Evolutionary conservation across 2,329 filamentous ascomycete genomes (phyloP).

Genomic region (Trichothecium sympodiale): DNA sequence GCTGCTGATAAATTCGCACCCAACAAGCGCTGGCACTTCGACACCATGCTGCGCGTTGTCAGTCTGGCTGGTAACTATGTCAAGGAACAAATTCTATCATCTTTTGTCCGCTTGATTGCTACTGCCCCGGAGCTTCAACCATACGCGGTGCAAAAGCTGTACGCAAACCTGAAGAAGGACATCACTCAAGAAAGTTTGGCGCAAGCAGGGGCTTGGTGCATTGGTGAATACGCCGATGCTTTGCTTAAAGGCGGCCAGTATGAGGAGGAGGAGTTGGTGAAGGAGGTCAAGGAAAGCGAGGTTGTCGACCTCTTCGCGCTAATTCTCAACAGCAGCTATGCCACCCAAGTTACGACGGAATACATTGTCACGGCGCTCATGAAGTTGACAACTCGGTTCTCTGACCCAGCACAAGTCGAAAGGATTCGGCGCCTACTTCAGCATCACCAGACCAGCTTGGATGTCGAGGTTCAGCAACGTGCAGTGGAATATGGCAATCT

Average conservation of each 20-base stretch:
- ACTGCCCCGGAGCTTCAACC: constrained; percentile 92
- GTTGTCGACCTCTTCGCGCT: constrained; percentile 86
- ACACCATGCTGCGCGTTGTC: constrained; percentile 90
- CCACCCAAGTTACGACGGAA: constrained; percentile 80
- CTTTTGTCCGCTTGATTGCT: constrained; percentile 89
- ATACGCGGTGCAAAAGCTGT: constrained; percentile 93
- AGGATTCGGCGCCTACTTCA: constrained; percentile 70
- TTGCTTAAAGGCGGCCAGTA: constrained; percentile 84
- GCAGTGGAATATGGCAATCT: constrained; percentile 92
- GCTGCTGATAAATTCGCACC: constrained; percentile 92
- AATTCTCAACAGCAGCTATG: constrained; percentile 90
- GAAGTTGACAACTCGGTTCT: constrained; percentile 84
- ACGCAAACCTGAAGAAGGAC: constrained; percentile 81
- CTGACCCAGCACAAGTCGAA: constrained; percentile 76
- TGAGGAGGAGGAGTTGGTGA: constrained; percentile 83
- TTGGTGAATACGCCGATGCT: constrained; percentile 90
- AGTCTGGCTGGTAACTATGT: constrained; percentile 94
- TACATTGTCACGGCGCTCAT: constrained; percentile 93
- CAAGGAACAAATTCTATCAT: constrained; percentile 94
- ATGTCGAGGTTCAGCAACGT: constrained; percentile 92
- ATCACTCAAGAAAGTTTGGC: constrained; percentile 96
- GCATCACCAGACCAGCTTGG: constrained; percentile 72
- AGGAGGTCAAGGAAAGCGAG: constrained; percentile 73
- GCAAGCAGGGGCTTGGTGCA: constrained; percentile 89
- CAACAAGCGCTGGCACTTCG: constrained; percentile 96